phyloP scores from a whole-genome alignment of 768 basidiomycete species.

The Suillus subalutaceus region DNA sequence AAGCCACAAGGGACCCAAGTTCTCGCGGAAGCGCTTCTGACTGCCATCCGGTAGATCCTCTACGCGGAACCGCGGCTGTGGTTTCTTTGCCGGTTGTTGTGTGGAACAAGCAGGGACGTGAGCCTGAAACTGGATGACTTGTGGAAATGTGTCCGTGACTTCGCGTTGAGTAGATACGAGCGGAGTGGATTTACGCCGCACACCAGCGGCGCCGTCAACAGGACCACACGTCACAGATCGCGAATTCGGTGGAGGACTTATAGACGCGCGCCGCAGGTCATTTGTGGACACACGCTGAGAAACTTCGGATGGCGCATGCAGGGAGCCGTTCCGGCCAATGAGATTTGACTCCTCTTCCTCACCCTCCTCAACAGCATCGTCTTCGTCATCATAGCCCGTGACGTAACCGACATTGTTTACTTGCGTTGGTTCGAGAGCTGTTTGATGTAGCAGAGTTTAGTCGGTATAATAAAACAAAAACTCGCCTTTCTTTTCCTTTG shows the following conservation, averaged over 20 bases:
- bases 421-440: background rate
- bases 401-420: background rate
- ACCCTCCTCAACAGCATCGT: background rate
- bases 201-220: background rate
- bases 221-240: background rate
- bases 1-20: background rate
- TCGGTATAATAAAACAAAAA: background rate
- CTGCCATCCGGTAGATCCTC: background rate
- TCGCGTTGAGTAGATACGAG: background rate
- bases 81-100: background rate
- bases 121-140: background rate
- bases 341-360: background rate
- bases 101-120: background rate
- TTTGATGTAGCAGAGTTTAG: background rate
- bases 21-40: background rate
- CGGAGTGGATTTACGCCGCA: background rate
- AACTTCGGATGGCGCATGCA: background rate
- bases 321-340: background rate
- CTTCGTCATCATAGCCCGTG: background rate
- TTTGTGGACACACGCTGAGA: background rate
- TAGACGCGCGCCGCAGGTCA: background rate
- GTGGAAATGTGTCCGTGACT: background rate
- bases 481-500: background rate
- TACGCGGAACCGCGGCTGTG: background rate
- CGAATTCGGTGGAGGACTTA: background rate